phyloP scores from a whole-genome alignment of 1,284 basidiomycete species.

The Xerocomus amazonicus region DNA sequence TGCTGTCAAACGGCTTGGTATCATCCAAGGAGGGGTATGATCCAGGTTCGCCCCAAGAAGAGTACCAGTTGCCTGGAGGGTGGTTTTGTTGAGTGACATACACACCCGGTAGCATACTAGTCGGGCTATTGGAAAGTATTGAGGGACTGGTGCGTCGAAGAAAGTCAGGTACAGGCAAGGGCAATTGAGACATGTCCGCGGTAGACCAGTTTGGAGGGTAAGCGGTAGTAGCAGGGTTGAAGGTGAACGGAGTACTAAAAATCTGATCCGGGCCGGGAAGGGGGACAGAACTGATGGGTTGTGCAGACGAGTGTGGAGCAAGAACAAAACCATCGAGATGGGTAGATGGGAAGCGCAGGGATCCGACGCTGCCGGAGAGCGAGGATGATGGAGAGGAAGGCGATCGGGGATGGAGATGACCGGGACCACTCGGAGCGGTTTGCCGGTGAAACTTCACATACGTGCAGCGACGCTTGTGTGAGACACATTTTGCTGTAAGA shows the following conservation, averaged over 20 bases:
- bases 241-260: constrained; percentile 38
- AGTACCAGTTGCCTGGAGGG: constrained; percentile 19
- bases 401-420: constrained; percentile 45
- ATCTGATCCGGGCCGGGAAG: constrained; percentile 25
- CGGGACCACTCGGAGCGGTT: constrained; percentile 70
- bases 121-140: constrained; percentile 5
- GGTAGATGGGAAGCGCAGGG: constrained; percentile 10
- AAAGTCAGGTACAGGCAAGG: constrained; percentile 35
- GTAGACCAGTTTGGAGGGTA: constrained; percentile 17
- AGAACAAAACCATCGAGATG: constrained; percentile 40
- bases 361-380: background rate
- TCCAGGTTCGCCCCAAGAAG: constrained; percentile 20
- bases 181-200: constrained; percentile 19
- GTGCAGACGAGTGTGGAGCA: constrained; percentile 28
- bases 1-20: constrained; percentile 23
- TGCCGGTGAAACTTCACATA: constrained; percentile 85
- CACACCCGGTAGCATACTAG: constrained; percentile 11
- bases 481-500: constrained; percentile 67
- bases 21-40: constrained; percentile 26
- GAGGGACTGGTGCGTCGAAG: constrained; percentile 33
- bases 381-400: constrained; percentile 24
- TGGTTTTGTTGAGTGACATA: constrained; percentile 21
- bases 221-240: constrained; percentile 20
- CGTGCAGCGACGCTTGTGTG: constrained; percentile 73
- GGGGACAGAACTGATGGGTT: constrained; percentile 20